A percentile compares a stretch with the other conserved stretches of the same genome.
Evolutionary conservation across 306 rosid species (phyloP).

Genomic region (Quercus suber): DNA sequence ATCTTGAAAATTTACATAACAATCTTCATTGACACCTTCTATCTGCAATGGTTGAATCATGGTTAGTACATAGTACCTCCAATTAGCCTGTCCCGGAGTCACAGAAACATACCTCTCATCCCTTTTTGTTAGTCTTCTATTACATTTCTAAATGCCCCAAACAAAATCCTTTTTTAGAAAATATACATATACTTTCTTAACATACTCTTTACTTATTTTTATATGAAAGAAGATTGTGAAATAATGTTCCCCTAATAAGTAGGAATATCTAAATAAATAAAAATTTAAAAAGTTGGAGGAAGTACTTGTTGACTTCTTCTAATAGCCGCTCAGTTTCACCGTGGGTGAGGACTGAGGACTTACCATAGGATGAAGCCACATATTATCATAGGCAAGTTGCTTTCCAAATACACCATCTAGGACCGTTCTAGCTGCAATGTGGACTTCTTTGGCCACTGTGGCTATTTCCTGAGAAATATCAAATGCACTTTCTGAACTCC

Average conservation of each 20-base stretch:
- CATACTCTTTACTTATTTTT: no score
- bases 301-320: background rate
- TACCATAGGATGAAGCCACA: constrained; percentile 92
- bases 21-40: constrained; percentile 54
- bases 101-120: background rate
- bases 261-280: no score
- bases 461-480: constrained; percentile 73
- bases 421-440: constrained; percentile 55
- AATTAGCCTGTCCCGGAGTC: background rate
- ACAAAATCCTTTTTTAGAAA: no score
- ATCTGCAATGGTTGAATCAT: constrained; percentile 42
- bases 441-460: constrained; percentile 76
- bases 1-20: constrained; percentile 54
- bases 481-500: constrained; percentile 59
- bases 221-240: no score
- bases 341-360: constrained; percentile 12
- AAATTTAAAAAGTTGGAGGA: background rate
- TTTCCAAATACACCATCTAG: constrained; percentile 31
- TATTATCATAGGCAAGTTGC: constrained; percentile 44
- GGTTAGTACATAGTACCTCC: background rate
- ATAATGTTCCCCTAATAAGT: no score
- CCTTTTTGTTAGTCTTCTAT: no score
- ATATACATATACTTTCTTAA: no score
- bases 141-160: no score
- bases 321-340: constrained; percentile 21